A percentile compares a stretch with the other conserved stretches of the same genome.
phyloP scores from a whole-genome alignment of 2,329 filamentous ascomycete species.

The Colletotrichum sansevieriae region DNA sequence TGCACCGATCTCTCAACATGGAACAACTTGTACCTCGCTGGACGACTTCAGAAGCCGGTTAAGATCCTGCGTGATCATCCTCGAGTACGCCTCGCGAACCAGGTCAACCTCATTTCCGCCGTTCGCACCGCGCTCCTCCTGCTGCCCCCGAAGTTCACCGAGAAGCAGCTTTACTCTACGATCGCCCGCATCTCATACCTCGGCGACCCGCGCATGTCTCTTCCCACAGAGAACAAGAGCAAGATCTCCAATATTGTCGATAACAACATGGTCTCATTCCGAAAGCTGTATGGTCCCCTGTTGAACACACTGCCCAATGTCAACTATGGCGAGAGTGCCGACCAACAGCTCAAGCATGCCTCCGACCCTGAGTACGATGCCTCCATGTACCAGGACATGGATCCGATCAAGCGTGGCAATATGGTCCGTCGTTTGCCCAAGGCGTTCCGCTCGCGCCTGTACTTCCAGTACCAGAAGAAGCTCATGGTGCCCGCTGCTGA shows the following conservation, averaged over 20 bases:
- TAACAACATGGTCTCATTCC: constrained; percentile 92
- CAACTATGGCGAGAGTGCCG: constrained; percentile 72
- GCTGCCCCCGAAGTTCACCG: constrained; percentile 85
- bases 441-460: constrained; percentile 87
- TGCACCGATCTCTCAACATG: constrained; percentile 89
- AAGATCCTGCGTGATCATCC: constrained; percentile 97
- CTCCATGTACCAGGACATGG: constrained; percentile 88
- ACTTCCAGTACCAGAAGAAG: constrained; percentile 95
- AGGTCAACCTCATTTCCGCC: constrained; percentile 94
- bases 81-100: constrained; percentile 91
- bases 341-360: constrained; percentile 60
- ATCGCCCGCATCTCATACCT: constrained; percentile 95
- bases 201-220: constrained; percentile 94
- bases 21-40: constrained; percentile 96
- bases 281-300: constrained; percentile 89
- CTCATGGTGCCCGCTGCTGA: constrained; percentile 86
- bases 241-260: constrained; percentile 96
- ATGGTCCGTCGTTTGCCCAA: constrained; percentile 95
- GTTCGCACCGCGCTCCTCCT: constrained; percentile 90
- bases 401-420: constrained; percentile 88
- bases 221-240: constrained; percentile 89
- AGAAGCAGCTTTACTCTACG: constrained; percentile 88
- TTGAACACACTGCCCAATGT: constrained; percentile 93
- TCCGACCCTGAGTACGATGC: constrained; percentile 74
- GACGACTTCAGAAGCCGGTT: constrained; percentile 95